Base-by-base conservation (phyloP, 768 basidiomycete species). In the Sporobolomyces phaffii region DNA sequence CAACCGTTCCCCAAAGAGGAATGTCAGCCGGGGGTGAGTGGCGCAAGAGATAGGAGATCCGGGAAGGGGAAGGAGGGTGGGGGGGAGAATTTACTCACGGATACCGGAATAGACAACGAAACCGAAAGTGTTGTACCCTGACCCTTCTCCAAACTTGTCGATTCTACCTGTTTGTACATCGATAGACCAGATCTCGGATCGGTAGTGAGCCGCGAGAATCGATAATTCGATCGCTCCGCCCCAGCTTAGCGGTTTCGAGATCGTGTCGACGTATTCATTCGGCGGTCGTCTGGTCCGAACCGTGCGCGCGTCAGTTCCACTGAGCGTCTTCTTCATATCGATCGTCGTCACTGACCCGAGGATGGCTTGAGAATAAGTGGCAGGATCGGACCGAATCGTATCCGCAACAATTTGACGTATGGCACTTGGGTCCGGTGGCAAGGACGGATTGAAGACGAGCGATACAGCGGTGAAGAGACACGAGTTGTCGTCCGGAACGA, bases 401-500 rank as follows among this genome's bases (percentile, higher is more conserved):
- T 89, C 84, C 11, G 87, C 91, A 22, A 94, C 88, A 73, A 91
- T 90, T 92, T 63, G 81, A 45, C 93, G 83, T 75, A 96, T 83
- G 67, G 81, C 78, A 29, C 81, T 80, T 3, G 87, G 88, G 64
- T 86, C 86, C n/a, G 81, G 77, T 17, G 87, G 86, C 8, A 49
- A 36, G 63, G 85, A 85, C 73, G 93, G 91, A 75, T 87, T 85
- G 73, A 97, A 93, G 2, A 94, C 80, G 45, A 94, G 79, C 20
- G 89, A 90, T 49, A 90, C 81, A 4, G 91, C 86, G 5, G 88
- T 88, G 80, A 97, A 98, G 34, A 98, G 80, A 77, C 94, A 98
- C 2, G 91, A 89, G 74, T 98, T 98, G 78, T 98, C 94, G 74
- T 98, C 94, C n/a, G 92, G 93, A 22, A 94, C 90, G 61, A 91